Evolutionary conservation across 257 asterid genomes (phyloP), one percentile per base, ranked within the genome.

Genomic region (Penstemon eatonii): DNA sequence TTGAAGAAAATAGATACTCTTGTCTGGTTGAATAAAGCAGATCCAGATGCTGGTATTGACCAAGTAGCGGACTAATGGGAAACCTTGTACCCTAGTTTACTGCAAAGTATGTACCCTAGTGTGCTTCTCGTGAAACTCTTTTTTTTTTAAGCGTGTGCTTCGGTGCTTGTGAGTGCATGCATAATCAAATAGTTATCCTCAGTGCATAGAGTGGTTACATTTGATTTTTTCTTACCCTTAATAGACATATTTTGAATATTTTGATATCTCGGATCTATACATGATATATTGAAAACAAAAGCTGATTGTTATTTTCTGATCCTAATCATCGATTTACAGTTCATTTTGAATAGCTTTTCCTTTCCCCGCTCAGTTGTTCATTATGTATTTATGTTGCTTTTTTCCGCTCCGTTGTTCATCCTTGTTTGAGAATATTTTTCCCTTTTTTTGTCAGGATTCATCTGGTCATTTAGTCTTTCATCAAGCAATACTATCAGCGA

Each of bases 401-500:
- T 53, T 9, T 39, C 39, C 33, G 39, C 8, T 37, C n/a, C 13
- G 52, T 38, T 12, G 45, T 10, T 13, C 42, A 36, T 56, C 43
- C 53, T 25, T 38, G 5, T 40, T 62, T 64, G 46, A 65, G 63
- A 65, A 64, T 66, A 33, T 38, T 39, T 49, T 66, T 64, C 25
- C 71, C 50, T 67, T 67, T 56, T 37, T 49, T 75, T 85, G 75
- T 56, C 97, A 94, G 99, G 92, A 83, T 65, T 44, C 78, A 33
- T 65, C 75, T 25, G 76, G 68, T 71, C 67, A 66, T 70, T 56
- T 90, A 13, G 81, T 75, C 43, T 87, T 90, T 75, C 84, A 77
- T 73, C 94, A 84, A 71, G 86, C 96, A 6, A 60, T 94, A 65
- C 76, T 89, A 65, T 90, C 97, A 64, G 85, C 81, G 13, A 73